phyloP scores from a whole-genome alignment of 352 stramenopile species.

The Peronospora belbahrii region DNA sequence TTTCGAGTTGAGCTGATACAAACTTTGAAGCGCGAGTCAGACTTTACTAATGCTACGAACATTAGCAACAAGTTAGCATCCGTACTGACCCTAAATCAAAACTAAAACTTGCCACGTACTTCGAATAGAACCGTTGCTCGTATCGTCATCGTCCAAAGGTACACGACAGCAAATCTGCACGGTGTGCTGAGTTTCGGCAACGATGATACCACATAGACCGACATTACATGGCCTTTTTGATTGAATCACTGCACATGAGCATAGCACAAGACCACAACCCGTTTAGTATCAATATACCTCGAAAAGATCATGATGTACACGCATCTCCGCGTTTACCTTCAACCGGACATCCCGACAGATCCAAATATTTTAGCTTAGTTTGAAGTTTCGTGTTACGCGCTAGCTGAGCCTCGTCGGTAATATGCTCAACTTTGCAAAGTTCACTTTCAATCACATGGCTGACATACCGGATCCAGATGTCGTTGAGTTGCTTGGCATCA shows the following conservation, averaged over 20 bases:
- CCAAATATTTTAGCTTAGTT: conserved; percentile 47
- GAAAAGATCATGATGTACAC: neutral
- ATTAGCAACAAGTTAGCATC: conserved; percentile 9
- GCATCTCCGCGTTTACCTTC: conserved; percentile 32
- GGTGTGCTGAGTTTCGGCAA: conserved; percentile 54
- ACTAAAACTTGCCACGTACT: conserved; percentile 29
- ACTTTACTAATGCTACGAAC: conserved; percentile 42
- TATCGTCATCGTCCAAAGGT: conserved; percentile 1
- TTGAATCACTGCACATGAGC: conserved; percentile 35
- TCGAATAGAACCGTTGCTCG: conserved; percentile 28
- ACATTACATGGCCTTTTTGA: conserved; percentile 54
- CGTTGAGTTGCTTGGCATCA: conserved; percentile 51
- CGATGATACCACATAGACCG: conserved; percentile 41
- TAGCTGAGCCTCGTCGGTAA: conserved; percentile 15
- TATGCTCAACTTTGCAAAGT: conserved; percentile 18
- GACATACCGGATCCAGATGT: conserved; percentile 60
- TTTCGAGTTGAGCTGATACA: conserved; percentile 22
- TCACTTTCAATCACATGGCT: conserved; percentile 44
- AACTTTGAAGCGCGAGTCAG: conserved; percentile 33
- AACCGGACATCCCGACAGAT: conserved; percentile 61
- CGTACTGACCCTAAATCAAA: neutral
- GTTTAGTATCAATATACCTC: neutral
- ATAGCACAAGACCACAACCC: neutral
- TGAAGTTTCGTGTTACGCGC: conserved; percentile 27
- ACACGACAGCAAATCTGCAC: conserved; percentile 48